Evolutionary conservation across 139 green algal species (phyloP), one percentile per base, ranked within the genome.

Genomic region (Chlorella sp.): DNA sequence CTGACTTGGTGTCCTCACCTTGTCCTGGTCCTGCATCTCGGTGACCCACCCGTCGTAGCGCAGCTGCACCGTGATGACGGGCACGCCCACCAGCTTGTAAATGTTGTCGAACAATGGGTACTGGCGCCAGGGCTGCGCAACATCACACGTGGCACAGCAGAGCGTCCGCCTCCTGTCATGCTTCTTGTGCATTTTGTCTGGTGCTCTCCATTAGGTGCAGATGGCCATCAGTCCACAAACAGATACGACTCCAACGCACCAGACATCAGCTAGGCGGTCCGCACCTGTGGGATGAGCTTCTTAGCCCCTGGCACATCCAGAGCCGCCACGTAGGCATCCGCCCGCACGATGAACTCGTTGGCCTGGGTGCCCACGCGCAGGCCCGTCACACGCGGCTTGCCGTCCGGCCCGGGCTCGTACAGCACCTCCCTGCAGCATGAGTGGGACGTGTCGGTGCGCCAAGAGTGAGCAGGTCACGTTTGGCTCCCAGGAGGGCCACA

Each of bases 11-110:
- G 42, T 55, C 42, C 42, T 55, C 42, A 55, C 42, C 42, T 55
- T 55, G 42, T 17, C 17, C 42, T 55, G 10, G 42, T 55, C 42
- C 42, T 55, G 42, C 42, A 55, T 55, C 24, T 98, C 94, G 0
- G 94, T 98, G 26, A 98, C 91, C 94, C 94, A 98, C 36, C 94
- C 94, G 68, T 97, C 82, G 72, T 98, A 98, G 6, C 93, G 85
- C 70, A 98, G 87, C 87, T 98, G 94, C 64, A 98, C 94, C 3
- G 94, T 98, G 76, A 97, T 97, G 27, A 98, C 94, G 17, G 94
- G 90, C 78, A 98, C 94, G n/a, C 94, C 94, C 66, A 81, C 82
- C 36, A 97, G 86, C 74, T 92, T 86, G 84, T 96, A 93, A 59
- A 98, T 93, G 74, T 94, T 89, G 80, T 97, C 90, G 75, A 98